A percentile compares a stretch with the other conserved stretches of the same genome.
Evolutionary conservation across 208 protist species (phyloP).

Genomic region (Wallacemonas sp.): DNA sequence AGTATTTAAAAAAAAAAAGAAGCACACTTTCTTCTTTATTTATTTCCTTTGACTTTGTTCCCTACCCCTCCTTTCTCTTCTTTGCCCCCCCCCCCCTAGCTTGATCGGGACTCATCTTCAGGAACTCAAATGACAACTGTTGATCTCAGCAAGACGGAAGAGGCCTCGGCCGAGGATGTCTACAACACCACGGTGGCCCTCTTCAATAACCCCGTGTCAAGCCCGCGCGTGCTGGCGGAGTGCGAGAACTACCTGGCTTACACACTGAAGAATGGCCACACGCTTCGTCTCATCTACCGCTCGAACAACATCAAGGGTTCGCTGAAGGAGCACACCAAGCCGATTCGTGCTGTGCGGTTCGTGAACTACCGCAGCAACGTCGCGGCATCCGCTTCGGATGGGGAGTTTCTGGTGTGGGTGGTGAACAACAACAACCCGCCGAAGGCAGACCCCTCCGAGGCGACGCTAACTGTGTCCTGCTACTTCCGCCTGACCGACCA

Average conservation of each 20-base stretch:
- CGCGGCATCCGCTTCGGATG: constrained; percentile 55
- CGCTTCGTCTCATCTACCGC: constrained; percentile 67
- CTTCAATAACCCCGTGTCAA: constrained; percentile 62
- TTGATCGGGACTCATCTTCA: no score
- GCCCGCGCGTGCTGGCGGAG: constrained; percentile 71
- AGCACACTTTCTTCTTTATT: no score
- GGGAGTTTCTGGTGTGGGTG: constrained; percentile 83
- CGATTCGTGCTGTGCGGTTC: constrained; percentile 69
- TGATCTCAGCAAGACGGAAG: constrained; percentile 32
- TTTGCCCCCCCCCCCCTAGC: no score
- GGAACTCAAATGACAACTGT: constrained; percentile 25
- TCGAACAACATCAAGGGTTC: constrained; percentile 56
- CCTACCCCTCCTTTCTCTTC: no score
- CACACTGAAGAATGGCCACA: constrained; percentile 70
- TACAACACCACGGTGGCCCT: constrained; percentile 46
- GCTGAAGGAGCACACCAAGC: constrained; percentile 50
- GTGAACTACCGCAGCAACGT: constrained; percentile 92
- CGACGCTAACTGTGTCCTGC: constrained; percentile 53
- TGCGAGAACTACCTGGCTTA: constrained; percentile 79
- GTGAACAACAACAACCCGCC: constrained; percentile 43
- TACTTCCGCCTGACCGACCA: constrained; percentile 78
- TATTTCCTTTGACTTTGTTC: no score
- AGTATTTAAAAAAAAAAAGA: no score
- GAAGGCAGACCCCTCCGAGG: constrained; percentile 12
- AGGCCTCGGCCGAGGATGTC: constrained; percentile 28